A percentile compares a stretch with the other conserved stretches of the same genome.
These are phyloP conservation scores for Coffea canephora DNA, from an alignment of 257 asterid species.

Conservation along the genomic window DNA sequence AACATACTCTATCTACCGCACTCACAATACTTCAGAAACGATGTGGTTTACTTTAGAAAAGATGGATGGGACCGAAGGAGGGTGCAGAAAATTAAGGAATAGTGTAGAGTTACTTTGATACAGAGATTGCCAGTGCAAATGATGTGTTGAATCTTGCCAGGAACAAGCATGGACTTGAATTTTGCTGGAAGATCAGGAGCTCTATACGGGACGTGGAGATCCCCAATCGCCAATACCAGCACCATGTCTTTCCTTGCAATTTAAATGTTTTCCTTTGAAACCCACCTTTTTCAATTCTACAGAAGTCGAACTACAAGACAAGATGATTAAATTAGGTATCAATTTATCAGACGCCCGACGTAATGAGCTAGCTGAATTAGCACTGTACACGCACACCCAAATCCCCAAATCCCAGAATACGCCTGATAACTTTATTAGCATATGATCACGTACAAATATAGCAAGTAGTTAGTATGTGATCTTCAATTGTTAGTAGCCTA, in stretches of 20 bases:
- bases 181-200: conserved; percentile 93
- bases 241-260: conserved; percentile 42
- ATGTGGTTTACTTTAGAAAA: too few species aligned
- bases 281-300: not conserved
- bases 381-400: not conserved
- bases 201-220: conserved; percentile 90
- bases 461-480: not conserved
- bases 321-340: not conserved
- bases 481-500: not conserved
- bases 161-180: conserved; percentile 98
- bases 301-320: not conserved
- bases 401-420: not conserved
- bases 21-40: not conserved
- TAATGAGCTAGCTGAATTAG: not conserved
- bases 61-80: not conserved
- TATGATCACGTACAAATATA: too few species aligned
- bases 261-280: not conserved
- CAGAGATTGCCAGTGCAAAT: conserved; percentile 88
- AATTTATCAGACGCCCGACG: too few species aligned
- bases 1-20: not conserved
- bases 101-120: conserved; percentile 40
- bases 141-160: conserved; percentile 93
- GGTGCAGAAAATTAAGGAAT: not conserved
- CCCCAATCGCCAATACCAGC: conserved; percentile 93
- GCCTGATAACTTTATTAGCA: too few species aligned